Evolutionary conservation across 257 asterid species (phyloP), one percentile per base, ranked within the genome.

Genomic region (Haberlea rhodopensis): DNA sequence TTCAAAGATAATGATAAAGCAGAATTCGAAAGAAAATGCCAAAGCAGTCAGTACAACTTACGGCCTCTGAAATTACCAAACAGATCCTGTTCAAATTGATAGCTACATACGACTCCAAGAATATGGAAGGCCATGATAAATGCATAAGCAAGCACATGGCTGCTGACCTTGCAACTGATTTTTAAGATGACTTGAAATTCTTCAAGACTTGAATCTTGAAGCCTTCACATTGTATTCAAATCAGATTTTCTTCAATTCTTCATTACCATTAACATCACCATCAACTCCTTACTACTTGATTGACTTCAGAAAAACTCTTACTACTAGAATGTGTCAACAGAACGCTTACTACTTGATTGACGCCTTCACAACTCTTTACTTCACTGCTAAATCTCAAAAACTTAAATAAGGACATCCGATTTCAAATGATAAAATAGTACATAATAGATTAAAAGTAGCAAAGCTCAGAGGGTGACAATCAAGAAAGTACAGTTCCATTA

Each of bases 221-320:
- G n/a, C n/a, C n/a, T n/a, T n/a, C n/a, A n/a, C n/a, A n/a, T n/a
- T 57, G 82, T 66, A 68, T 68, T 70, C 76, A 76, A 43, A 83
- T 62, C 70, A 79, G 76, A 82, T 85, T 78, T 70, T 73, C 69
- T 83, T 80, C 81, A 83, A 79, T 70, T 81, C 95, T 84, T 81
- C 88, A 81, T 69, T 74, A 68, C 79, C 82, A 78, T 71, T 82
- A 73, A 75, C 62, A 71, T 75, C 80, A 78, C 68, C 92, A 82
- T 80, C 80, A 74, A 69, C 75, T 77, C 84, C 68, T 90, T 84
- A 86, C 64, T 76, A 82, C n/a, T n/a, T n/a, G n/a, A n/a, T n/a
- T n/a, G n/a, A n/a, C n/a, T n/a, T n/a, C n/a, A n/a, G n/a, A n/a
- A n/a, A n/a, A n/a, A n/a, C n/a, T n/a, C n/a, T n/a, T n/a, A n/a